A percentile compares a stretch with the other conserved stretches of the same genome.
These are phyloP conservation scores for Termitomyces sp. DNA, from an alignment of 768 basidiomycete genomes.

Conservation along the genomic window DNA sequence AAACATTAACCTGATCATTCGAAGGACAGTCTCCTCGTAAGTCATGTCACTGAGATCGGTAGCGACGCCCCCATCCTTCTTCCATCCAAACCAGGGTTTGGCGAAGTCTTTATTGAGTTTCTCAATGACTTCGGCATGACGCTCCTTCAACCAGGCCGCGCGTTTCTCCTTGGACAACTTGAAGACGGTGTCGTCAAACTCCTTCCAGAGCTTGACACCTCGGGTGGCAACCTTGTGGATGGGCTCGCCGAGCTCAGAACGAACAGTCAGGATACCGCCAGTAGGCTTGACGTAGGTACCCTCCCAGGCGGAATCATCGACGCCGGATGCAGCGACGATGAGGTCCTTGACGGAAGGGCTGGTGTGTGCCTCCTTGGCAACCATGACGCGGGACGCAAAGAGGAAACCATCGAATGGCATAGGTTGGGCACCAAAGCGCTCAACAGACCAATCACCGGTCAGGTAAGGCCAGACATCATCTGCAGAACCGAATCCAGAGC, in stretches of 20 bases:
- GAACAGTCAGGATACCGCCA: constrained; percentile 94
- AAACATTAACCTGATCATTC: constrained; percentile 93
- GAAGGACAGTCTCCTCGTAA: constrained; percentile 90
- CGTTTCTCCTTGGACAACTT: constrained; percentile 96
- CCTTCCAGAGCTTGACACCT: constrained; percentile 97
- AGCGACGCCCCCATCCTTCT: constrained; percentile 84
- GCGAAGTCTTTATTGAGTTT: constrained; percentile 94
- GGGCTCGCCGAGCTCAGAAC: constrained; percentile 96
- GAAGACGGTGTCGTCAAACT: constrained; percentile 97
- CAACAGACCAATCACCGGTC: constrained; percentile 90
- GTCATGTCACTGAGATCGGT: constrained; percentile 95
- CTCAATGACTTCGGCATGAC: constrained; percentile 81
- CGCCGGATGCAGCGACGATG: constrained; percentile 92
- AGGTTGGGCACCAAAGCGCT: constrained; percentile 75
- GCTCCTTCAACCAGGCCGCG: constrained; percentile 78
- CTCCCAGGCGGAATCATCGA: constrained; percentile 87
- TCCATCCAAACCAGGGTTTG: constrained; percentile 97
- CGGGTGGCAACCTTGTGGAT: constrained; percentile 99
- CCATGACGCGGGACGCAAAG: constrained; percentile 96
- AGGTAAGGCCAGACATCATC: constrained; percentile 97
- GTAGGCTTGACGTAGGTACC: constrained; percentile 92
- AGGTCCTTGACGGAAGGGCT: constrained; percentile 93
- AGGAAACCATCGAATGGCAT: constrained; percentile 99
- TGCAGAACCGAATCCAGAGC: constrained; percentile 93
- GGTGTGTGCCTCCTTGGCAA: constrained; percentile 97